Base-by-base conservation (phyloP, 176 grass and related monocot species). In the Metroxylon sagu region DNA sequence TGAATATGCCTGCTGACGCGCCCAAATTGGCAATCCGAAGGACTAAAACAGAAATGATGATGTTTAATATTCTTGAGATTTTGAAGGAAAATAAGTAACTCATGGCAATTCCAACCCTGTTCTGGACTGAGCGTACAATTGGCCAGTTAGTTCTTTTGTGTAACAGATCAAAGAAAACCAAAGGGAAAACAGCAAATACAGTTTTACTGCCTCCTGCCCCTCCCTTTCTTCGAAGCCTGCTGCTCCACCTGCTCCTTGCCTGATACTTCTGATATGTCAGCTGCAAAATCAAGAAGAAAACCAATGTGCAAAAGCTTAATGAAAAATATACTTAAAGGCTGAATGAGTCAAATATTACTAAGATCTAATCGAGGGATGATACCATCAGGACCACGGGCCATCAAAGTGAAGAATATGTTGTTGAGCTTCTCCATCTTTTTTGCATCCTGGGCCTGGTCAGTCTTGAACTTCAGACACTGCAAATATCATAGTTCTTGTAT, bases 361-460 rank as follows among this genome's bases (percentile, higher is more conserved):
- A 25, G 16, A 30, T 18, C 0, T 21, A 31, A 71, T 48, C 6
- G 48, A 3, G 57, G 1, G 8, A 52, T 53, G 5, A 59, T 85
- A 98, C 88, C 82, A 52, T 98, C 94, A 74, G 88, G 94, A n/a
- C 94, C 94, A 58, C 68, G 71, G 53, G 88, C 76, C 94, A 98
- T 92, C 53, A 93, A 76, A 67, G 88, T 79, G 52, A 98, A 98
- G 71, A 93, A 98, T 16, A 93, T 85, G 66, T 83, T 93, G 49
- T 92, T 98, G 25, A 93, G 82, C 62, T 97, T 97, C 60, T 97
- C 92, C 86, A 97, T 97, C 78, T 97, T 97, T 80, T 90, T 97
- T 56, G 84, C 84, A 50, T 98, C 94, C 71, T 93, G 94, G 59
- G 88, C 88, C 67, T 98, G 94, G 55, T 98, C 94, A 2, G 88